Conservation (phyloP, 2,329 filamentous ascomycete species). For the Alternaria sp. region DNA sequence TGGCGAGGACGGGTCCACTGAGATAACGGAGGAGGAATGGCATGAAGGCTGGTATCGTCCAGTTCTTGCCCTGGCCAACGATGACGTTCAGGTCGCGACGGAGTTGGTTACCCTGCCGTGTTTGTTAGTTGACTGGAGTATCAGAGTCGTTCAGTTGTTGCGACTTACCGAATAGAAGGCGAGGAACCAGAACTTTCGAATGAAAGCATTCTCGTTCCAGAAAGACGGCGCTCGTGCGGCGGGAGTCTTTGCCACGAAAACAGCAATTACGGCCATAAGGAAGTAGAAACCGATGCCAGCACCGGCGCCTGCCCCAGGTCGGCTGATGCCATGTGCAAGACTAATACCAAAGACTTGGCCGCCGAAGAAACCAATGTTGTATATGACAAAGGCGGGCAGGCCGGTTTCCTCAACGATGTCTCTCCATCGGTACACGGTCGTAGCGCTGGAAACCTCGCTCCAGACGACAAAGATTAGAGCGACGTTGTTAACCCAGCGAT, state of each 20-base stretch:
- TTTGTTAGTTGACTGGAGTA: not conserved
- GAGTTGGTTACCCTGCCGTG: conserved; percentile 50
- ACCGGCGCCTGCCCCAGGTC: conserved; percentile 55
- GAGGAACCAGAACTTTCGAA: conserved; percentile 59
- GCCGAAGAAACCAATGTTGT: conserved; percentile 61
- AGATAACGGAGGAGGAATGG: conserved; percentile 52
- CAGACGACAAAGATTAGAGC: conserved; percentile 62
- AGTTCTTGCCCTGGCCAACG: conserved; percentile 62
- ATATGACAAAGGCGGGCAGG: conserved; percentile 51
- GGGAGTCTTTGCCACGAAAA: conserved; percentile 54
- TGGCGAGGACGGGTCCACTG: conserved; percentile 40
- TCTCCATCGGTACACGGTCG: conserved; percentile 60
- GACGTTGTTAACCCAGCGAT: conserved; percentile 64
- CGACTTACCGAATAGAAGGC: conserved; percentile 63
- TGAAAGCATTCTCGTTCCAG: conserved; percentile 49
- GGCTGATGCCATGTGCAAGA: conserved; percentile 55
- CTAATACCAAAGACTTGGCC: conserved; percentile 60
- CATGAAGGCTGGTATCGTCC: conserved; percentile 62
- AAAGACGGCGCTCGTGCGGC: conserved; percentile 50
- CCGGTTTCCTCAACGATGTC: conserved; percentile 56
- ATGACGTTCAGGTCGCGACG: conserved; percentile 62
- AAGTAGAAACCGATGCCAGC: conserved; percentile 62
- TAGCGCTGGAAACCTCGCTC: conserved; percentile 60
- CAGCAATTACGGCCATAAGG: conserved; percentile 48
- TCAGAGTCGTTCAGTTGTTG: not conserved